A percentile compares a stretch with the other conserved stretches of the same genome.
Conservation (phyloP, 257 asterid species). For the Solanum tarijense region DNA sequence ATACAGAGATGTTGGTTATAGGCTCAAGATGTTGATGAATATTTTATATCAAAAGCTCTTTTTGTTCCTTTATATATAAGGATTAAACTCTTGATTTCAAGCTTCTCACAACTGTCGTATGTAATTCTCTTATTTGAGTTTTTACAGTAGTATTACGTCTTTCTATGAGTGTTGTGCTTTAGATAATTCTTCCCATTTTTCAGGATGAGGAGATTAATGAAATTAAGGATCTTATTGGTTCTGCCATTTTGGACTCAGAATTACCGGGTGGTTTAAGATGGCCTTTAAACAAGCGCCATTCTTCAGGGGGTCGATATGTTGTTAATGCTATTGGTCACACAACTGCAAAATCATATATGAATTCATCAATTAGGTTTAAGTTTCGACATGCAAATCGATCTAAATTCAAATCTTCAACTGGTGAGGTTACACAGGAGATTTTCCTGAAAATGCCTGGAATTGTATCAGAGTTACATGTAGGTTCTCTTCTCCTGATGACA, state of each 20-base stretch:
- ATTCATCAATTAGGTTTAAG: constrained; percentile 30
- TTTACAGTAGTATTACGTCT: neutral
- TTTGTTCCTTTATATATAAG: neutral
- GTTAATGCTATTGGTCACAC: constrained; percentile 39
- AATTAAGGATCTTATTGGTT: constrained; percentile 22
- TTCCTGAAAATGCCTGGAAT: constrained; percentile 22
- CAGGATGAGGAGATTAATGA: constrained; percentile 36
- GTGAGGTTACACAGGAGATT: constrained; percentile 41
- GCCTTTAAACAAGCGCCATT: constrained; percentile 26
- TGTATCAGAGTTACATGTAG: constrained; percentile 25
- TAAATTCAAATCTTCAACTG: constrained; percentile 30
- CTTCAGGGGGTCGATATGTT: constrained; percentile 26
- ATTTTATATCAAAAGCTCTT: neutral
- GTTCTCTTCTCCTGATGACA: neutral
- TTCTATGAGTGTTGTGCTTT: neutral
- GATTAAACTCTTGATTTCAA: neutral
- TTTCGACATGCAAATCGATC: constrained; percentile 40
- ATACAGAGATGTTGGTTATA: too few relatives aligned
- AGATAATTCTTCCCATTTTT: neutral
- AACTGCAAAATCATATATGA: constrained; percentile 16
- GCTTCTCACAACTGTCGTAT: neutral
- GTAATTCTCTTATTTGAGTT: too few relatives aligned
- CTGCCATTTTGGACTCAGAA: constrained; percentile 30
- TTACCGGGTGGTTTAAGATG: constrained; percentile 42
- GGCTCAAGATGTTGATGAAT: too few relatives aligned